Base-by-base conservation (phyloP, 345 rosid genomes). In the Eutrema yunnanense region DNA sequence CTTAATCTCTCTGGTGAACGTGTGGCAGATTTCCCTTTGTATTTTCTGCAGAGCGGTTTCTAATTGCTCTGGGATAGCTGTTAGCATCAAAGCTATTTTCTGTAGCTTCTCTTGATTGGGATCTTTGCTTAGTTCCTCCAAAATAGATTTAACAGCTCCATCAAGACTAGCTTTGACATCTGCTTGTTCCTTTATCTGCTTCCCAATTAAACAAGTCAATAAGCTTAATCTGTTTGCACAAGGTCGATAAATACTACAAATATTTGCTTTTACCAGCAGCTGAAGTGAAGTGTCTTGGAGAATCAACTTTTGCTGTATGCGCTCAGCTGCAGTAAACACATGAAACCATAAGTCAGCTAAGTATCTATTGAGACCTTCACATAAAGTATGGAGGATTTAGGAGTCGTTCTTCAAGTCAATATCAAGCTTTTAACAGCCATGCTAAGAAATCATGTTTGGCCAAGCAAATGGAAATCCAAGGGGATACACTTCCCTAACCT, bases 151-250 rank as follows among this genome's bases (percentile, higher is more conserved):
- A 79, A 88, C 80, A 78, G 87, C 78, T 65, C 78, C 88, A 66
- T 78, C 83, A 66, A 88, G 62, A 73, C 84, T 83, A 49, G 73
- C 66, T 85, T 90, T 88, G 63, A 80, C 62, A 65, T 81, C 88
- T 58, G 84, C 91, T 50, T 87, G 92, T 65, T 83, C 88, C 81
- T 86, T 88, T 38, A 70, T 81, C 96, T 92, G 84, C 68, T 82
- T 73, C 38, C 70, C 75, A 49, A 72, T 38, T 42, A 71, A 66
- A 63, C 73, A 65, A 70, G 60, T 44, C 64, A 53, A 72, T 79
- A 16, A 67, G 61, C 53, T 50, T 42, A 29, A 53, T 56, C 51
- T 44, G 62, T 69, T 48, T 56, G 59, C 41, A 36, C 27, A 71
- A 14, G 32, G 58, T 62, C 38, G 38, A 62, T 41, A 71, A 71